Evolutionary conservation across 306 rosid species (phyloP), one percentile per base, ranked within the genome.

Genomic region (Rubus idaeus): DNA sequence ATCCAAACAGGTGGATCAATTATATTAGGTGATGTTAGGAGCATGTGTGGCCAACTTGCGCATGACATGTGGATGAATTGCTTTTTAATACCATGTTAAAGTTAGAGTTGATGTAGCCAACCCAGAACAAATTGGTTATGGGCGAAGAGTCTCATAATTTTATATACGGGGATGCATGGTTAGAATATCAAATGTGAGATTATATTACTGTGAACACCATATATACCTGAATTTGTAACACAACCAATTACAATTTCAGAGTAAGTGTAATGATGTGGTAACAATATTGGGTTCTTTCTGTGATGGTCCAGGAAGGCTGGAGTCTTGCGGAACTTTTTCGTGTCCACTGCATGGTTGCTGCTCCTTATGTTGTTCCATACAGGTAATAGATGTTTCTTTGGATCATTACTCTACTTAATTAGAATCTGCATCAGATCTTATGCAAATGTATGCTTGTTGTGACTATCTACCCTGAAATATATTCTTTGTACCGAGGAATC

Each of bases 221-320:
- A 35, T 70, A 37, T 37, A 18, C 35, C 63, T 71, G 9, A 3
- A 72, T 37, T 64, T 39, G 2, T 52, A 52, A 9, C 2, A 11
- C n/a, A 17, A 8, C 12, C 35, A 18, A 3, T 16, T 51, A 37
- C 47, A 71, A 35, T 50, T 49, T 70, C 21, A 2, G 18, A 60
- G 56, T 26, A 35, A 2, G 0, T 57, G 50, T 53, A 58, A 58
- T 77, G 77, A 75, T 66, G 30, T 66, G 18, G 45, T 52, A n/a
- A 69, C 72, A 62, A 53, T 80, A 68, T 37, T 65, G 39, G 39
- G 52, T 65, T 44, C 61, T 74, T 77, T 76, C 42, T 68, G 47
- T 89, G 78, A 83, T 85, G 83, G 40, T 80, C 78, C 83, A 92
- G 97, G 97, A 92, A 89, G 97, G 97, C 42, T 92, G 97, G 97